Percentiles rank a stretch among this genome's conserved stretches.
These are phyloP conservation scores for Trichoderma asperelloides DNA, from an alignment of 495 filamentous ascomycete species.

Conservation along the genomic window DNA sequence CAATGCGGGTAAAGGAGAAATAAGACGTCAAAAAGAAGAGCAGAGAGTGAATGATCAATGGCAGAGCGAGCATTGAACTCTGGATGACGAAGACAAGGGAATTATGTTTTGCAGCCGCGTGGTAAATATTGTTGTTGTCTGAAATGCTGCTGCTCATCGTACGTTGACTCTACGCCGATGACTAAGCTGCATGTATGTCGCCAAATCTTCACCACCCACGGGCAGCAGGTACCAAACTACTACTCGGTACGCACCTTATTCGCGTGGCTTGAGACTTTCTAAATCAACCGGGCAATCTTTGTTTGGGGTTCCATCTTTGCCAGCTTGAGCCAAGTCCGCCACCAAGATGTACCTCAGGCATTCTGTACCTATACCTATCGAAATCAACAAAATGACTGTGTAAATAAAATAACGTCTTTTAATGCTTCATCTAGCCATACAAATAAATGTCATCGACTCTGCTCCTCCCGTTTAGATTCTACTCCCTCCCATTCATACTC, in stretches of 20 bases:
- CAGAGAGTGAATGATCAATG: too few species aligned
- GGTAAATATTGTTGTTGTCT: too few species aligned
- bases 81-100: neutral
- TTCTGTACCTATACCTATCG: too few species aligned
- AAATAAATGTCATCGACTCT: neutral
- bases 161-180: neutral
- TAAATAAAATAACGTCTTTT: neutral
- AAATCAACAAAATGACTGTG: neutral
- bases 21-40: too few species aligned
- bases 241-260: too few species aligned
- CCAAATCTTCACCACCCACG: neutral
- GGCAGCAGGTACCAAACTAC: too few species aligned
- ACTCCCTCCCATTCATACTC: neutral
- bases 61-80: too few species aligned
- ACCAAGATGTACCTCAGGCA: too few species aligned
- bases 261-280: neutral
- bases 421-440: neutral
- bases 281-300: neutral
- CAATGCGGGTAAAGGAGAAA: too few species aligned
- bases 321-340: too few species aligned
- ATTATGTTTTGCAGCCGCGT: too few species aligned
- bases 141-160: neutral
- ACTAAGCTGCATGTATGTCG: neutral
- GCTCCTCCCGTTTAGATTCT: neutral
- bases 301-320: too few species aligned